A percentile compares a stretch with the other conserved stretches of the same genome.
These are phyloP conservation scores for Casaregolazyma lundiana DNA, from an alignment of 1,139 yeast species.

Conservation along the genomic window DNA sequence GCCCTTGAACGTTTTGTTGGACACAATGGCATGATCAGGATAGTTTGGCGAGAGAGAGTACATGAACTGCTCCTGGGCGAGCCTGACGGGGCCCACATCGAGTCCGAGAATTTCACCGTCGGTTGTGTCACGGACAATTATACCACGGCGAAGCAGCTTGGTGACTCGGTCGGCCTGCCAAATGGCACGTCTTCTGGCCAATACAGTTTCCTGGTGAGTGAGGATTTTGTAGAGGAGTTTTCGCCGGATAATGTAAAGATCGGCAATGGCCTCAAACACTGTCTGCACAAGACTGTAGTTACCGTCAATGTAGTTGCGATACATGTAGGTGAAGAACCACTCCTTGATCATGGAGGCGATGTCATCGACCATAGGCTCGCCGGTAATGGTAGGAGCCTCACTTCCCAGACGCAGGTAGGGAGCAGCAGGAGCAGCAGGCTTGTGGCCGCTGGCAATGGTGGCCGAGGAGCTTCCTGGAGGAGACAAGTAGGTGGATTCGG, in stretches of 20 bases:
- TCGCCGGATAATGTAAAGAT: constrained; percentile 60
- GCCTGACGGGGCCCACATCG: constrained; percentile 45
- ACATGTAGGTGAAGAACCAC: constrained; percentile 32
- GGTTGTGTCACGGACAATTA: constrained; percentile 67
- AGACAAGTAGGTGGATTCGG: background rate
- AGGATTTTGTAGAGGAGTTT: constrained; percentile 53
- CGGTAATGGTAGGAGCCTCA: constrained; percentile 24
- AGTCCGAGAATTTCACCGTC: constrained; percentile 59
- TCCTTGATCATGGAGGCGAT: constrained; percentile 32
- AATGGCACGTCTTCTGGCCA: constrained; percentile 57
- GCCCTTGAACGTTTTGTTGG: constrained; percentile 29
- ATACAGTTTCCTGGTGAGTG: constrained; percentile 53
- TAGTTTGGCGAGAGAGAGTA: constrained; percentile 71
- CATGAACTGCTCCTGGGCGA: constrained; percentile 66
- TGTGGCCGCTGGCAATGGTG: constrained; percentile 4
- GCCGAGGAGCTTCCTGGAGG: background rate
- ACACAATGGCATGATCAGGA: constrained; percentile 44
- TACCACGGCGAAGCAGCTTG: constrained; percentile 61
- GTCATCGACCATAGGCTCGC: constrained; percentile 33
- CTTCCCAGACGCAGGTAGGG: constrained; percentile 29
- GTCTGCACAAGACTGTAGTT: constrained; percentile 37
- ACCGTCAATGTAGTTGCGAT: constrained; percentile 29
- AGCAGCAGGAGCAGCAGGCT: constrained; percentile 29
- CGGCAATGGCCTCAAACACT: constrained; percentile 34
- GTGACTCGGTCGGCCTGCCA: constrained; percentile 61